Conservation (phyloP, 208 protist species). For the Entamoeba histolytica region DNA sequence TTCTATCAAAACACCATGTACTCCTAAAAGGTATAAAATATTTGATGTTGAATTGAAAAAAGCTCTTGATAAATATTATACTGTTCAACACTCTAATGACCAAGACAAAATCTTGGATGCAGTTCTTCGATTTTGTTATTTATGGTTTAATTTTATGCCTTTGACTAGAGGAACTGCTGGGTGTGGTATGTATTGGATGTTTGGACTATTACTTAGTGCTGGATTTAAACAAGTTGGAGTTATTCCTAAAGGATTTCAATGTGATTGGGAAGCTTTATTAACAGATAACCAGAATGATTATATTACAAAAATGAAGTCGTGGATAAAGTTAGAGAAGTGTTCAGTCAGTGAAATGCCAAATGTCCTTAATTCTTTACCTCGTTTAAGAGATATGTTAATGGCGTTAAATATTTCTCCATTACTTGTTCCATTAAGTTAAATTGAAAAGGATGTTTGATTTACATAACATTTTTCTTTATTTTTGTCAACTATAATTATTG, state of each 20-base stretch:
- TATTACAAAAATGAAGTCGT: not conserved
- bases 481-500: too few relatives aligned
- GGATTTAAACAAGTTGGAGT: not conserved
- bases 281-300: slow-evolving; percentile 6
- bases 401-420: not conserved
- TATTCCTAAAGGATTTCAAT: slow-evolving; percentile 13
- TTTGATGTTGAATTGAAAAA: not conserved
- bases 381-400: not conserved
- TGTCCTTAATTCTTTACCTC: not conserved
- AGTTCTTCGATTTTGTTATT: slow-evolving; percentile 30
- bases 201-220: slow-evolving; percentile 15
- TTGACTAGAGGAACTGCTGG: slow-evolving; percentile 36
- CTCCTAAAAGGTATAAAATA: slow-evolving; percentile 28
- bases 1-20: slow-evolving; percentile 39
- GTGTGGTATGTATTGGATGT: slow-evolving; percentile 24
- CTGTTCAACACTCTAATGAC: not conserved
- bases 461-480: too few relatives aligned
- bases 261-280: slow-evolving; percentile 33
- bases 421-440: not conserved
- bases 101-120: slow-evolving; percentile 10
- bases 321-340: not conserved
- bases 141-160: slow-evolving; percentile 49
- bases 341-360: not conserved
- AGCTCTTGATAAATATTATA: not conserved
- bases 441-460: too few relatives aligned